These are phyloP conservation scores for Madurella mycetomatis DNA, from an alignment of 2,329 filamentous ascomycete genomes.

Conservation along the genomic window DNA sequence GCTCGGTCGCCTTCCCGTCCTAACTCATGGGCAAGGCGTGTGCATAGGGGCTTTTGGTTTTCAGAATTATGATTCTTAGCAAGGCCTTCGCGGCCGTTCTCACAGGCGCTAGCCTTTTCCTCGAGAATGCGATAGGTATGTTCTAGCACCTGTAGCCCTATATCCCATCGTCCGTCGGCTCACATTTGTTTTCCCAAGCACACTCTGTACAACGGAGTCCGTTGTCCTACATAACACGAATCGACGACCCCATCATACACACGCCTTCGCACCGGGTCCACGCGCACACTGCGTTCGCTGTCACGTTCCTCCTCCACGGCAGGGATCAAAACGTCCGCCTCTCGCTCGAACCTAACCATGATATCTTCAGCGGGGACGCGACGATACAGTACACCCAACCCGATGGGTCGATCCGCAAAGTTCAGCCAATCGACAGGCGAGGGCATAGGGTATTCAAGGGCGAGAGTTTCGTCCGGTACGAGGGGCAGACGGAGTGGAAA, in stretches of 20 bases:
- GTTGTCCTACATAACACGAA: slow-evolving; percentile 64
- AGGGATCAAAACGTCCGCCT: slow-evolving; percentile 69
- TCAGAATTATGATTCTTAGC: slow-evolving; percentile 27
- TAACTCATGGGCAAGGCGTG: slow-evolving; percentile 5
- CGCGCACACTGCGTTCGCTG: slow-evolving; percentile 75
- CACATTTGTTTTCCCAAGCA: slow-evolving; percentile 41
- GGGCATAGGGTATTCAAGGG: slow-evolving; percentile 84
- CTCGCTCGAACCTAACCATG: slow-evolving; percentile 81
- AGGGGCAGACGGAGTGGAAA: slow-evolving; percentile 62
- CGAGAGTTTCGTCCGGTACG: slow-evolving; percentile 63
- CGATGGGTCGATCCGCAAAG: slow-evolving; percentile 63
- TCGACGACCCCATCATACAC: slow-evolving; percentile 73
- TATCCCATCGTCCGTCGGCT: not conserved
- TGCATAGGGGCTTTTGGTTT: not conserved
- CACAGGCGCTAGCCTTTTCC: slow-evolving; percentile 23
- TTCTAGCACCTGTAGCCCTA: not conserved
- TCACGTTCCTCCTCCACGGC: slow-evolving; percentile 71
- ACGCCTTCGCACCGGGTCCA: slow-evolving; percentile 75
- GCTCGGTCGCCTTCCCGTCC: not conserved
- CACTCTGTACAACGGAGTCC: slow-evolving; percentile 73
- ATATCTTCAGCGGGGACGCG: slow-evolving; percentile 75
- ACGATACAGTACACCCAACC: slow-evolving; percentile 65
- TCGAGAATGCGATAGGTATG: slow-evolving; percentile 28
- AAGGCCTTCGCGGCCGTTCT: slow-evolving; percentile 30
- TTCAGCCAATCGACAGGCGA: slow-evolving; percentile 66